Base-by-base conservation (phyloP, 2,329 filamentous ascomycete genomes). In the Venturia effusa region DNA sequence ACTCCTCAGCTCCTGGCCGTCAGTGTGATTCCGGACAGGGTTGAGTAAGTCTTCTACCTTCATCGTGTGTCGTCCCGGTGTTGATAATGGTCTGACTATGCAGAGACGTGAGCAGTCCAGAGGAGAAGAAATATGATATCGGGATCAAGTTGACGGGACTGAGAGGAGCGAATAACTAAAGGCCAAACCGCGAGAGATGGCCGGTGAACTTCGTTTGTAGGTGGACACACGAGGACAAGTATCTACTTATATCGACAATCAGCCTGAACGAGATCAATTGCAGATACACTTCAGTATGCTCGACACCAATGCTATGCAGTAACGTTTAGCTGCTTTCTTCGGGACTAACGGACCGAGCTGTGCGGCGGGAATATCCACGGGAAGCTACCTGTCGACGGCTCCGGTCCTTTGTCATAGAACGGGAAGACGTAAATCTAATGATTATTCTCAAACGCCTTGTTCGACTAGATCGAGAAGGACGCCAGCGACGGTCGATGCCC, bases 1-100 rank as follows among this genome's bases (percentile, higher is more conserved):
- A 57, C 27, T 57, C 30, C 51, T 57, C 51, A 57, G 30, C 51
- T 57, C 51, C 51, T 57, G 51, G 51, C 30, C 51, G 51, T 57
- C 51, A 57, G 27, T 57, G 27, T 57, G 51, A 7, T n/a, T 57
- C 51, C 51, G 27, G 37, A 51, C 34, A 34, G 62, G 62, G 55
- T 64, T 64, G 19, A 64, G 62, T n/a, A 64, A 55, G 24, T 64
- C 54, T 43, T 64, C 54, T 30, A 64, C 57, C 54, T 61, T 64
- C 62, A 64, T 64, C 15, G 51, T 57, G 27, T 57, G 22, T 34
- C 15, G 51, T 57, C 4, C 27, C 27, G 27, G 19, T 32, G 15
- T n/a, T 4, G 51, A 32, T 57, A 15, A n/a, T n/a, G 27, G 15
- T 57, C 24, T 57, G 51, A n/a, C 27, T n/a, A 30, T 32, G 19